Conservation (phyloP, 805 yeast genomes). For the Debaryomyces hansenii region DNA sequence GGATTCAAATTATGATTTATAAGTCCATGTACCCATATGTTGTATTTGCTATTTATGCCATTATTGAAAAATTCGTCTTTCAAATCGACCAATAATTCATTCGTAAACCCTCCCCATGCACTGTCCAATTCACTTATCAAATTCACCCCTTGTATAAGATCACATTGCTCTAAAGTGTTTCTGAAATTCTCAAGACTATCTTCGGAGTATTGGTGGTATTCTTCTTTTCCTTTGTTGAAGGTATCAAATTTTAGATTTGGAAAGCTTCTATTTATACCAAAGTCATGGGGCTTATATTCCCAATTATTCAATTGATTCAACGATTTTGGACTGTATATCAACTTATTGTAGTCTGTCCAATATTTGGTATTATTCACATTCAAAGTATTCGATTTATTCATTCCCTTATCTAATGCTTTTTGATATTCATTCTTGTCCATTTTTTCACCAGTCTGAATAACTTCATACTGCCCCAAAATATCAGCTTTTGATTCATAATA, state of each 20-base stretch:
- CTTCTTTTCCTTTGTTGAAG: constrained; percentile 59
- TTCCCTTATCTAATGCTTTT: constrained; percentile 54
- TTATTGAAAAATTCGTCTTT: constrained; percentile 65
- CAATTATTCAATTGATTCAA: constrained; percentile 58
- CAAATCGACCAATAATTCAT: constrained; percentile 49
- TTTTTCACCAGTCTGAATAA: constrained; percentile 32
- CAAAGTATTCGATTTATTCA: constrained; percentile 27
- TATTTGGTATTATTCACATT: constrained; percentile 45
- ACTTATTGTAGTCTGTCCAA: constrained; percentile 80
- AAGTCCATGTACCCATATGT: constrained; percentile 36
- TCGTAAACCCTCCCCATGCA: constrained; percentile 82
- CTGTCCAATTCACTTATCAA: constrained; percentile 68
- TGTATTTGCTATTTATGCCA: constrained; percentile 33
- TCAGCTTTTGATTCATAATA: constrained; percentile 28
- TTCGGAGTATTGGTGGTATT: constrained; percentile 43
- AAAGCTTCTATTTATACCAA: constrained; percentile 27
- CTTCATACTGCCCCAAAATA: constrained; percentile 11
- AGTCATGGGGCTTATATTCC: constrained; percentile 35
- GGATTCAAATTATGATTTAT: constrained; percentile 7
- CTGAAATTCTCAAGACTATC: constrained; percentile 56
- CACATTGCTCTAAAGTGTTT: constrained; percentile 69
- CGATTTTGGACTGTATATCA: constrained; percentile 63
- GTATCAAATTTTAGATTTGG: constrained; percentile 42
- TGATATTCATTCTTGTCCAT: constrained; percentile 62
- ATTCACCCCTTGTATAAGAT: constrained; percentile 69